Evolutionary conservation across 192 early-diverging fungal species (phyloP), one percentile per base, ranked within the genome.

Genomic region (Oehlia diaphana): DNA sequence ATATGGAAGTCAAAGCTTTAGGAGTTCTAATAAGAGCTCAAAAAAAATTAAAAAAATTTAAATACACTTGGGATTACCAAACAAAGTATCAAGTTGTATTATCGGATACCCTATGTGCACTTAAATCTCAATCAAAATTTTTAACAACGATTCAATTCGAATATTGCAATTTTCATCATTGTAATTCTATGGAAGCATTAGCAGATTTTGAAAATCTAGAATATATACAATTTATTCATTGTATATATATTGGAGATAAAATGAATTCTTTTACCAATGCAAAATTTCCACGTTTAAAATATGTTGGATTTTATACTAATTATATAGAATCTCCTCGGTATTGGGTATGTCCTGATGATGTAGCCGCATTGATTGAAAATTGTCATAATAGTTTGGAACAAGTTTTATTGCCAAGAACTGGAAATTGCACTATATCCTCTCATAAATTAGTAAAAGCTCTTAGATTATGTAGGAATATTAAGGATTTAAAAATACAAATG

Each of bases 141-240:
- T 72, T 72, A 72, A 44, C 44, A 13, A 44, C n/a, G 13, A 33
- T 73, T 50, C 71, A 47, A 42, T 73, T 73, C 42, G 44, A 73
- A 28, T 50, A 53, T 73, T 44, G 39, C 9, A 73, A 73, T 53
- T 73, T 73, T 39, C 35, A 35, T 10, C 71, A 73, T 50, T 73
- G 71, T 73, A 28, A 53, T 53, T 50, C 71, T 14, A 42, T 44
- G 42, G 23, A 73, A 53, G 19, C 71, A 9, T 50, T 73, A 23
- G 28, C 23, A 28, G 42, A 10, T 42, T 73, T 33, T 31, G 71
- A 49, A 28, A 73, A 73, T 73, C n/a, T 73, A 21, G 44, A 73
- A 53, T n/a, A 16, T 53, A 28, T 73, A 44, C 44, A 73, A 73
- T 73, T 73, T 28, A 73, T 73, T 28, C 44, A 73, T 21, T 73